These are phyloP conservation scores for Basipetospora sp. DNA, from an alignment of 2,329 filamentous ascomycete genomes.

Conservation along the genomic window DNA sequence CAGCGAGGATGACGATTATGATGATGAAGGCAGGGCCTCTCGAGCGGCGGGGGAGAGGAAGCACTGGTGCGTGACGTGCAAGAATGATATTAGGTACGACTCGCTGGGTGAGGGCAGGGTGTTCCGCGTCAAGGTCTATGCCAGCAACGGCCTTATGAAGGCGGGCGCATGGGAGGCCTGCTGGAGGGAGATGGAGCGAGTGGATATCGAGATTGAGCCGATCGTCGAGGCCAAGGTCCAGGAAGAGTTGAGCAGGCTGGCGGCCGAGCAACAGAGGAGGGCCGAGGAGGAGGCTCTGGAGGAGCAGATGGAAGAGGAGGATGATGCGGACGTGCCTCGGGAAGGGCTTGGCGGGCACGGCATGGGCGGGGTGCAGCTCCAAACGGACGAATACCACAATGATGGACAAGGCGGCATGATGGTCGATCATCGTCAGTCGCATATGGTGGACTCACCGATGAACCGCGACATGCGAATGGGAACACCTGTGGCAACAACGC, in stretches of 20 bases:
- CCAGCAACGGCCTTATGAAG: constrained; percentile 86
- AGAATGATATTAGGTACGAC: constrained; percentile 39
- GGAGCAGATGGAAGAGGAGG: constrained; percentile 16
- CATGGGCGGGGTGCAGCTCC: background rate
- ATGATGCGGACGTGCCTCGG: constrained; percentile 12
- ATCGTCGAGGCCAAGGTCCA: constrained; percentile 46
- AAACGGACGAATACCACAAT: background rate
- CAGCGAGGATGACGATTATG: constrained; percentile 26
- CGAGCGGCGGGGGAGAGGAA: constrained; percentile 16
- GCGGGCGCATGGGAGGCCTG: constrained; percentile 83
- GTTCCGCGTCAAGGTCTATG: constrained; percentile 78
- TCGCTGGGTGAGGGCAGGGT: constrained; percentile 38
- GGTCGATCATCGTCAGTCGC: background rate
- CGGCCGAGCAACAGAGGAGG: constrained; percentile 28
- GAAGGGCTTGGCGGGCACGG: constrained; percentile 4
- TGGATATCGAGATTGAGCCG: constrained; percentile 82
- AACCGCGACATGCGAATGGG: background rate
- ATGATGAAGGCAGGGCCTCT: background rate
- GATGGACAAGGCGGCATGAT: background rate
- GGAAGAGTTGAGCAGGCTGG: constrained; percentile 44
- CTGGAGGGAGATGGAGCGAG: constrained; percentile 97
- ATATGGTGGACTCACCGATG: too few relatives aligned
- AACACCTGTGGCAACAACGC: too few relatives aligned
- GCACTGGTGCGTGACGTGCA: constrained; percentile 44
- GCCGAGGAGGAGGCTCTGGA: constrained; percentile 22